phyloP scores from a whole-genome alignment of 192 early-diverging fungal species.

The Coemansia sp. region DNA sequence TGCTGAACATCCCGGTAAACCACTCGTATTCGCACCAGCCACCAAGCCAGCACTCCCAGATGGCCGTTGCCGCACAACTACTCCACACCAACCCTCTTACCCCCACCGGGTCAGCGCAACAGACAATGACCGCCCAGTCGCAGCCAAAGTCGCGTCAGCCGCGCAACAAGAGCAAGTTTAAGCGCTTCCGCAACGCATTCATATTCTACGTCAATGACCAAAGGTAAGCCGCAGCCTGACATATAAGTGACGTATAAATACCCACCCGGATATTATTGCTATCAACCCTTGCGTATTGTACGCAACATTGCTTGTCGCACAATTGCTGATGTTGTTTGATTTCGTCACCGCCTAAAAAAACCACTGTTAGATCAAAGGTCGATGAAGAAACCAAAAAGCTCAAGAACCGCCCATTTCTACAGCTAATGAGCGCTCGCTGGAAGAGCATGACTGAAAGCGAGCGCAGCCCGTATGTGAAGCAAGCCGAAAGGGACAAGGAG shows the following conservation, averaged over 20 bases:
- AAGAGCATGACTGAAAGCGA: constrained; percentile 39
- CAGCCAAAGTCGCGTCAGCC: constrained; percentile 22
- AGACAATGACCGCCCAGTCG: neutral
- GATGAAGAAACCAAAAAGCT: constrained; percentile 40
- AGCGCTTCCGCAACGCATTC: constrained; percentile 54
- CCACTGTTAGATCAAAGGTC: constrained; percentile 28
- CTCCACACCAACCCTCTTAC: constrained; percentile 17
- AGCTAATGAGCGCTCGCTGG: constrained; percentile 52
- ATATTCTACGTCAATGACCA: constrained; percentile 55
- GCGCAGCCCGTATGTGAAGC: constrained; percentile 34
- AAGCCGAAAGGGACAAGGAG: constrained; percentile 47
- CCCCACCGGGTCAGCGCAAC: constrained; percentile 4
- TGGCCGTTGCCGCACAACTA: neutral
- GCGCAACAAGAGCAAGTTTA: constrained; percentile 52
- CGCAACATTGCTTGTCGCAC: too few species aligned
- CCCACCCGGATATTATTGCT: too few species aligned
- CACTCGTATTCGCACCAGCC: constrained; percentile 27
- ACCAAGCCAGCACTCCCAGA: constrained; percentile 1
- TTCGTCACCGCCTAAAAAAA: neutral
- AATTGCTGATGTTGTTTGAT: neutral
- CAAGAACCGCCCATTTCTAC: constrained; percentile 54
- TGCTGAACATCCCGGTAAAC: constrained; percentile 1
- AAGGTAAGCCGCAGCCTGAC: constrained; percentile 27
- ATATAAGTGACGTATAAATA: too few species aligned
- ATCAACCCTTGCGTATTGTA: too few species aligned